These are phyloP conservation scores for Cystofilobasidium macerans DNA, from an alignment of 768 basidiomycete genomes.

Conservation along the genomic window DNA sequence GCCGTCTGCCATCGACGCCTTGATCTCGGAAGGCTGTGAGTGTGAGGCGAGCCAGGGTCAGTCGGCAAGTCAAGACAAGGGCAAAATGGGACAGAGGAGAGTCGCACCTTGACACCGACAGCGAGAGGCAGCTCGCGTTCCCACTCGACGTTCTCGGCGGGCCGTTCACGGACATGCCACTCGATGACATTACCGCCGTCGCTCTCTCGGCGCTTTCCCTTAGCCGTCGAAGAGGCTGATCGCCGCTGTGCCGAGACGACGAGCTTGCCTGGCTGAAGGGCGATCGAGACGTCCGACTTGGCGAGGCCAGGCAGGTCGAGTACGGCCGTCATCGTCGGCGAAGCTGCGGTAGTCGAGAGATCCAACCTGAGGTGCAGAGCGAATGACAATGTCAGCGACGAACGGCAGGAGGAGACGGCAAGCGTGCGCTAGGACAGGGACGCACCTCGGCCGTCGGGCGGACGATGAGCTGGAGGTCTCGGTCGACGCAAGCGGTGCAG, in stretches of 20 bases:
- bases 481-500: not conserved
- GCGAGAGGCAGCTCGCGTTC: not conserved
- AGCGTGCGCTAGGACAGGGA: not conserved
- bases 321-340: not conserved
- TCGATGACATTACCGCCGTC: not conserved
- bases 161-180: not conserved
- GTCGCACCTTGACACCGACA: not conserved
- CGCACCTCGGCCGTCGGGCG: not conserved
- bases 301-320: constrained; percentile 6
- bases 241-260: not conserved
- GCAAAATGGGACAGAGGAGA: not conserved
- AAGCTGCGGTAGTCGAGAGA: not conserved
- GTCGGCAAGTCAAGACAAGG: not conserved
- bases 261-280: not conserved
- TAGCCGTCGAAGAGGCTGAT: not conserved
- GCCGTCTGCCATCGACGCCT: constrained; percentile 1
- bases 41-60: not conserved
- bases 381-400: not conserved
- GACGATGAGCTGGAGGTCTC: not conserved
- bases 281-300: constrained; percentile 3
- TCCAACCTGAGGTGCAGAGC: not conserved
- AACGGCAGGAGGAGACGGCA: not conserved
- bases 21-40: not conserved
- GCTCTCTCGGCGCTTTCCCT: not conserved
- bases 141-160: not conserved